Percentiles rank a stretch among this genome's conserved stretches.
Evolutionary conservation across 352 stramenopile species (phyloP).

Genomic region (Globisporangium irregulare): DNA sequence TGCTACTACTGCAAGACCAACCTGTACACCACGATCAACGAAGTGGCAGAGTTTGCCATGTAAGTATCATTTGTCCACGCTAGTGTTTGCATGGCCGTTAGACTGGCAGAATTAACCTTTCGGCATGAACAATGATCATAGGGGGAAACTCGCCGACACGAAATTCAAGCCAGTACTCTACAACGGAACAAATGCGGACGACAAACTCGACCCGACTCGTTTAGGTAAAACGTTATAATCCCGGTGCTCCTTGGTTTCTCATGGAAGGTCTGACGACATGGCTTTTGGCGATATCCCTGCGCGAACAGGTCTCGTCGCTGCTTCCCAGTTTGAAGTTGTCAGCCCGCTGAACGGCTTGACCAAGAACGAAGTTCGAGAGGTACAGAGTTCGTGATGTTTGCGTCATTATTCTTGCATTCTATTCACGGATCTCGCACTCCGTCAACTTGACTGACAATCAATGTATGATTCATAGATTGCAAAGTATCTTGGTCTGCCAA

Average conservation of each 20-base stretch:
- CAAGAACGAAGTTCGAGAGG: slow-evolving; percentile 88
- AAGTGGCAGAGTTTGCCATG: slow-evolving; percentile 73
- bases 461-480: slow-evolving; percentile 39
- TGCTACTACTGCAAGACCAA: slow-evolving; percentile 98
- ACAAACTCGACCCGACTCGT: slow-evolving; percentile 91
- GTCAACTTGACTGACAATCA: neutral
- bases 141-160: slow-evolving; percentile 20
- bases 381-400: slow-evolving; percentile 7
- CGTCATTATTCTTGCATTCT: neutral
- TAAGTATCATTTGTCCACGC: slow-evolving; percentile 1
- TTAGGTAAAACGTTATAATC: neutral
- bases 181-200: slow-evolving; percentile 97
- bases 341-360: slow-evolving; percentile 89
- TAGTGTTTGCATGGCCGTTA: neutral
- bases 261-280: neutral
- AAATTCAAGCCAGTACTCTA: slow-evolving; percentile 71
- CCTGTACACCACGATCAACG: slow-evolving; percentile 93
- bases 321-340: slow-evolving; percentile 90
- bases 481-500: slow-evolving; percentile 90
- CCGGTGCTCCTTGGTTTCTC: neutral
- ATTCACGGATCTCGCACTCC: neutral
- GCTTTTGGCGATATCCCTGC: neutral
- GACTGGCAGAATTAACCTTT: neutral
- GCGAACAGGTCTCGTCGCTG: slow-evolving; percentile 86
- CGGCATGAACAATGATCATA: slow-evolving; percentile 1